Evolutionary conservation across 164 flowering plant species (phyloP), one percentile per base, ranked within the genome.

Genomic region (Vitis riparia): DNA sequence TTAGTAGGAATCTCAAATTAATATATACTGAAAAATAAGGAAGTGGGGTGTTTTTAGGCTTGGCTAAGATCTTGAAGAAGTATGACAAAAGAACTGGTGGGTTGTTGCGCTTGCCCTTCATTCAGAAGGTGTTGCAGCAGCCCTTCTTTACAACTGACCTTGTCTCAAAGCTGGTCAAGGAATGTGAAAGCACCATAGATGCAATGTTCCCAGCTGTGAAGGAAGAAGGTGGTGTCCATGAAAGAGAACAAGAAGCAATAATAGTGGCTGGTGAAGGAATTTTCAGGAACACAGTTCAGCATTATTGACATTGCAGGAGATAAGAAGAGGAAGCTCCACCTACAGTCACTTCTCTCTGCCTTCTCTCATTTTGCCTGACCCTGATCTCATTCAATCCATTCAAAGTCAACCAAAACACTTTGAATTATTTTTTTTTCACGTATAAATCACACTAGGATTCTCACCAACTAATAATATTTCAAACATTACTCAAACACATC

Each of bases 321-420:
- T 93, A 15, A 82, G 98, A 78, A 88, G 82, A 29, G 89, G 87
- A 14, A 93, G 98, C 85, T 93, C 98, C n/a, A 91, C 98, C 51
- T 78, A 80, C 68, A 70, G 91, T 59, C 86, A 79, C 15, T 87
- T 80, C 49, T 91, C 97, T 16, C 85, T 93, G 64, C 98, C 96
- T 57, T 95, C 97, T 11, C 82, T 93, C 32, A 79, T 77, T 59
- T 65, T 86, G 79, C 87, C 86, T 0, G 94, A 90, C 19, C 68
- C 82, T 65, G 88, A 89, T 55, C 75, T 88, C 55, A 70, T 85
- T 63, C 86, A 79, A 14, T 85, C 77, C 13, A 62, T 90, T n/a
- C n/a, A n/a, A n/a, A 17, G 17, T 17, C 17, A 17, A 17, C 17
- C 0, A 17, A 17, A 17, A 17, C 17, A 17, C 17, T 17, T 0